A percentile compares a stretch with the other conserved stretches of the same genome.
Conservation (phyloP, 177 flowering plant species). For the Tripterygium wilfordii region DNA sequence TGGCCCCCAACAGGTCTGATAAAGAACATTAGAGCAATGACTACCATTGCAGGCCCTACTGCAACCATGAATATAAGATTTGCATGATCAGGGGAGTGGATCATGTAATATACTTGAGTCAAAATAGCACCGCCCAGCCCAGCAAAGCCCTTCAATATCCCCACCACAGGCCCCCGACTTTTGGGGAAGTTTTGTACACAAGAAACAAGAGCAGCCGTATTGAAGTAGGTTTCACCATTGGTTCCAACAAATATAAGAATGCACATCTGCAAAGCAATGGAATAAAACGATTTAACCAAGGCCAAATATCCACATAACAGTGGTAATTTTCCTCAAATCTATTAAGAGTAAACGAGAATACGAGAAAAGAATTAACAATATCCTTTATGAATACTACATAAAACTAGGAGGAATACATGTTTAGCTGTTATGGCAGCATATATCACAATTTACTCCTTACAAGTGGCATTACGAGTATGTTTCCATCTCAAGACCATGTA, state of each 20-base stretch:
- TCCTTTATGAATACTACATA: too few relatives aligned
- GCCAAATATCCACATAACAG: not conserved
- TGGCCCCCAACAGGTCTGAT: constrained; percentile 95
- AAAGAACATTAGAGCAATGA: constrained; percentile 72
- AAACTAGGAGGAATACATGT: too few relatives aligned
- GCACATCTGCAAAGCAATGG: constrained; percentile 68
- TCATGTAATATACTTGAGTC: constrained; percentile 68
- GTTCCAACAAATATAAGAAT: constrained; percentile 85
- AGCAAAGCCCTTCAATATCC: constrained; percentile 94
- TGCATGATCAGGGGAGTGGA: constrained; percentile 79
- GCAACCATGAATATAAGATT: constrained; percentile 91
- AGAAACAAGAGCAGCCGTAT: constrained; percentile 88
- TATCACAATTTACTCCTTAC: too few relatives aligned
- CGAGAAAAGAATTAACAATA: not conserved
- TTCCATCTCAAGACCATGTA: too few relatives aligned
- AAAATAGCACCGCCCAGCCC: constrained; percentile 94
- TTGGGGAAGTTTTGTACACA: constrained; percentile 97
- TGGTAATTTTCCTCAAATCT: not conserved
- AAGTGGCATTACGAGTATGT: too few relatives aligned
- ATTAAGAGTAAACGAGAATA: too few relatives aligned
- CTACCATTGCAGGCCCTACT: constrained; percentile 88
- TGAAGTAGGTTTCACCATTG: constrained; percentile 95
- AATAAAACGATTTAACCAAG: not conserved
- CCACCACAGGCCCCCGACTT: constrained; percentile 91
- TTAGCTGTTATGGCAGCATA: too few relatives aligned